These are phyloP conservation scores for Blakeslea trispora DNA, from an alignment of 371 early-diverging fungal species.

Conservation along the genomic window DNA sequence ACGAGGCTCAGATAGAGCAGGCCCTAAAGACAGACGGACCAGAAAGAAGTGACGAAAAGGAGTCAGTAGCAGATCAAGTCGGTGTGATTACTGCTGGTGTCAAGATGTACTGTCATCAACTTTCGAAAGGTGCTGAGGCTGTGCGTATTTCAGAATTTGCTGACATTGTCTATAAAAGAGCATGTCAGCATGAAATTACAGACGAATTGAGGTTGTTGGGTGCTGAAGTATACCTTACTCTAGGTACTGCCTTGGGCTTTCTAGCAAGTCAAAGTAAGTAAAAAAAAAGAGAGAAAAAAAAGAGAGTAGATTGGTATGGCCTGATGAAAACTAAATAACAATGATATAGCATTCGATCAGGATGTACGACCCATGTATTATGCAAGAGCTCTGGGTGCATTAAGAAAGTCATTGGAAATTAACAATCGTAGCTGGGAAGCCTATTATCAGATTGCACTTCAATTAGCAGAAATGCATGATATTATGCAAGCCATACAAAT, in stretches of 20 bases:
- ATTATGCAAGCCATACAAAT: slow-evolving; percentile 64
- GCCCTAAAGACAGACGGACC: slow-evolving; percentile 16
- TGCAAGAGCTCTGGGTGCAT: slow-evolving; percentile 59
- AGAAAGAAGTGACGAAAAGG: slow-evolving; percentile 30
- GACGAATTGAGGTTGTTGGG: slow-evolving; percentile 12
- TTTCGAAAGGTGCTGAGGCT: slow-evolving; percentile 43
- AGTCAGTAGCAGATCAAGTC: slow-evolving; percentile 34
- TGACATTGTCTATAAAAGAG: slow-evolving; percentile 20
- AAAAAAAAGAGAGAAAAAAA: no score
- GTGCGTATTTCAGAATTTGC: slow-evolving; percentile 52
- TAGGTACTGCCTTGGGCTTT: slow-evolving; percentile 65
- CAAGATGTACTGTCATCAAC: slow-evolving; percentile 47
- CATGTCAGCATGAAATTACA: background rate
- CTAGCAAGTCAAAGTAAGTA: slow-evolving; percentile 63
- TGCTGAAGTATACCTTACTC: slow-evolving; percentile 48
- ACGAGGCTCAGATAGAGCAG: background rate
- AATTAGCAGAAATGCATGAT: slow-evolving; percentile 80
- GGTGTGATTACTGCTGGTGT: slow-evolving; percentile 46
- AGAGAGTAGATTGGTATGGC: no score
- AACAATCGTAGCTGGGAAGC: slow-evolving; percentile 53
- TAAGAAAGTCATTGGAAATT: slow-evolving; percentile 56
- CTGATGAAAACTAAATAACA: no score
- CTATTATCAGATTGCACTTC: slow-evolving; percentile 76
- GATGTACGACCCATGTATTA: slow-evolving; percentile 67
- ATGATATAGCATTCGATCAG: slow-evolving; percentile 43